A percentile compares a stretch with the other conserved stretches of the same genome.
These are phyloP conservation scores for Penicillium fuscoglaucum DNA, from an alignment of 2,329 filamentous ascomycete species.

Conservation along the genomic window DNA sequence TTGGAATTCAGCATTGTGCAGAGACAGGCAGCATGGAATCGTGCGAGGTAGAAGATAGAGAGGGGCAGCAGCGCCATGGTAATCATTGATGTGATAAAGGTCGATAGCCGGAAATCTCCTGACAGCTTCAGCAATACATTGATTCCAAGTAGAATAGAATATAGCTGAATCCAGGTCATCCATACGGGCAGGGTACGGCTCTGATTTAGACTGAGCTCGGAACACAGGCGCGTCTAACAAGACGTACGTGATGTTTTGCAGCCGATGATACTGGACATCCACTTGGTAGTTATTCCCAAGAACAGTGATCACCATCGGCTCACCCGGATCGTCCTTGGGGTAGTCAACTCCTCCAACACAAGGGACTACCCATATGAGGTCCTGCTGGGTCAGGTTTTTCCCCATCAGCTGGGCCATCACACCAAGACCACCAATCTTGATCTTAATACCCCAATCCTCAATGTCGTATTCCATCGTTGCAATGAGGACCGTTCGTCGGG, in stretches of 20 bases:
- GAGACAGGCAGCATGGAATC: conserved; percentile 62
- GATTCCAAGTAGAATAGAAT: conserved; percentile 70
- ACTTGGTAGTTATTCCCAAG: conserved; percentile 62
- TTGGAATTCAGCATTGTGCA: conserved; percentile 70
- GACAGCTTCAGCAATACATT: conserved; percentile 65
- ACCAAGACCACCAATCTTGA: conserved; percentile 70
- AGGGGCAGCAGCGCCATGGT: conserved; percentile 63
- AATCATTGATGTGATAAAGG: conserved; percentile 67
- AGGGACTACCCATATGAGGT: conserved; percentile 64
- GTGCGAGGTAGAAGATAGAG: conserved; percentile 64
- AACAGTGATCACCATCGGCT: conserved; percentile 63
- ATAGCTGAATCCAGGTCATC: conserved; percentile 67
- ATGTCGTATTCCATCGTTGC: conserved; percentile 74
- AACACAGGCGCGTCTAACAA: conserved; percentile 67
- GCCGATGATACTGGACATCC: conserved; percentile 62
- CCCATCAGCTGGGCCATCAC: conserved; percentile 72
- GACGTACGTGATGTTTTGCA: conserved; percentile 68
- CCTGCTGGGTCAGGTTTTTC: conserved; percentile 63
- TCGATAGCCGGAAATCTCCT: conserved; percentile 64
- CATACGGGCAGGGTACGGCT: conserved; percentile 68
- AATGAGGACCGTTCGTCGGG: conserved; percentile 60
- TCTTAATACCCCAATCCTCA: conserved; percentile 68
- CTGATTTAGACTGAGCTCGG: conserved; percentile 61
- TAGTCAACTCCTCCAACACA: conserved; percentile 66
- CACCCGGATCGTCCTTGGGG: conserved; percentile 58